A percentile compares a stretch with the other conserved stretches of the same genome.
Conservation (phyloP, 495 filamentous ascomycete genomes). For the Xylaria scruposa region DNA sequence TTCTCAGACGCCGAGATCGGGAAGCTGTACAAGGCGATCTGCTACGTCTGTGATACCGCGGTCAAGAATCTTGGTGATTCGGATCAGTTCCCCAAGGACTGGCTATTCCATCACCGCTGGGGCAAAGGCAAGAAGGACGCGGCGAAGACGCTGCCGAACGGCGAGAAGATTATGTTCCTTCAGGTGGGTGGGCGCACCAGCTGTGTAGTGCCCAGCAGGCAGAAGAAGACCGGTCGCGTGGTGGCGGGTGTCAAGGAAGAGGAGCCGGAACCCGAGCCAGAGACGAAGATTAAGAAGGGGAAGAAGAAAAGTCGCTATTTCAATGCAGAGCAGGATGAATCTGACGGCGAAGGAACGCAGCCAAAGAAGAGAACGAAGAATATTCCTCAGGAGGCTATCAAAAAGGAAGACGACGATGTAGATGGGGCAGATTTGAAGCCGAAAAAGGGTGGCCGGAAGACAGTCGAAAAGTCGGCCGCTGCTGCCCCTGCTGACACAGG, state of each 20-base stretch:
- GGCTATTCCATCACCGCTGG: constrained; percentile 94
- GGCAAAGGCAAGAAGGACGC: constrained; percentile 83
- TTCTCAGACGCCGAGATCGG: constrained; percentile 74
- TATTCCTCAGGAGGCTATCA: constrained; percentile 24
- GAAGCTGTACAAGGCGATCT: constrained; percentile 72
- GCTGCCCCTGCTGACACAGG: constrained; percentile 25
- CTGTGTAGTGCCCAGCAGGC: constrained; percentile 80
- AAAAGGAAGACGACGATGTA: constrained; percentile 23
- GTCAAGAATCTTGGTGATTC: constrained; percentile 82
- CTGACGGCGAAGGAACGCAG: constrained; percentile 14
- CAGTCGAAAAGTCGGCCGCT: background rate
- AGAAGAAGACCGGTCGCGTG: constrained; percentile 71
- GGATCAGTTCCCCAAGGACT: constrained; percentile 82
- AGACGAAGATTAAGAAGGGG: constrained; percentile 30
- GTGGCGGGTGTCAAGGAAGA: constrained; percentile 45
- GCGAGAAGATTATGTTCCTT: constrained; percentile 79
- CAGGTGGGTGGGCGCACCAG: constrained; percentile 91
- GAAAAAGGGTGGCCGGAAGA: constrained; percentile 11
- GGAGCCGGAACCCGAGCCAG: constrained; percentile 34
- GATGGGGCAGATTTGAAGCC: constrained; percentile 22
- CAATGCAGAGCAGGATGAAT: constrained; percentile 25
- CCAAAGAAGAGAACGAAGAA: constrained; percentile 39
- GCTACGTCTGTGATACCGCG: constrained; percentile 78
- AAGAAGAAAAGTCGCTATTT: constrained; percentile 28
- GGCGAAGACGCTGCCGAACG: constrained; percentile 71